A percentile compares a stretch with the other conserved stretches of the same genome.
Conservation (phyloP, 169 alveolate species). For the Cryptosporidium ryanae region DNA sequence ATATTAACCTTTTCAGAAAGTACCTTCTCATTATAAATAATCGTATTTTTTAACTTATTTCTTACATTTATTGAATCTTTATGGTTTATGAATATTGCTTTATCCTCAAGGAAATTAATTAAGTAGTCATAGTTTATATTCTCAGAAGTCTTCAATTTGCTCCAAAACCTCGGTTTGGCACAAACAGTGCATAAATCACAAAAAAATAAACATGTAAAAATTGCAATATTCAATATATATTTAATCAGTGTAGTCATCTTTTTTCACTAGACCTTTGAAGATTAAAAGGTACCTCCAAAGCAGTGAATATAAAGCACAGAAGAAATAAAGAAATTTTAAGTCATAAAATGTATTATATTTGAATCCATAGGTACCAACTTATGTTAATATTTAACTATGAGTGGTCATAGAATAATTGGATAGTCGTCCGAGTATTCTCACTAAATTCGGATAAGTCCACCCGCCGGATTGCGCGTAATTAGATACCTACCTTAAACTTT, state of each 20-base stretch:
- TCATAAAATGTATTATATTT: neutral
- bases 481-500: neutral
- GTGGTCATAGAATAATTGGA: neutral
- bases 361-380: no score
- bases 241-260: no score
- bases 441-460: neutral
- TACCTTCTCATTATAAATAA: neutral
- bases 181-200: neutral
- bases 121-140: constrained; percentile 2
- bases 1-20: neutral
- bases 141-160: neutral
- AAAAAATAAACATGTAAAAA: neutral
- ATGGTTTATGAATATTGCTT: constrained; percentile 6
- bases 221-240: no score
- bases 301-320: no score
- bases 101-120: constrained; percentile 2
- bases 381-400: neutral
- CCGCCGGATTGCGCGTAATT: constrained; percentile 14
- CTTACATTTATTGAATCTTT: constrained; percentile 14
- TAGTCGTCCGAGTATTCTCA: neutral
- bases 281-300: no score
- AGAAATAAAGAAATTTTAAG: neutral
- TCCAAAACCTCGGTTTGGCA: constrained; percentile 42
- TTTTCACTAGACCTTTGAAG: no score
- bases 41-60: constrained; percentile 9